Evolutionary conservation across 2,329 filamentous ascomycete genomes (phyloP), one percentile per base, ranked within the genome.

Genomic region (Sporothrix brasiliensis): DNA sequence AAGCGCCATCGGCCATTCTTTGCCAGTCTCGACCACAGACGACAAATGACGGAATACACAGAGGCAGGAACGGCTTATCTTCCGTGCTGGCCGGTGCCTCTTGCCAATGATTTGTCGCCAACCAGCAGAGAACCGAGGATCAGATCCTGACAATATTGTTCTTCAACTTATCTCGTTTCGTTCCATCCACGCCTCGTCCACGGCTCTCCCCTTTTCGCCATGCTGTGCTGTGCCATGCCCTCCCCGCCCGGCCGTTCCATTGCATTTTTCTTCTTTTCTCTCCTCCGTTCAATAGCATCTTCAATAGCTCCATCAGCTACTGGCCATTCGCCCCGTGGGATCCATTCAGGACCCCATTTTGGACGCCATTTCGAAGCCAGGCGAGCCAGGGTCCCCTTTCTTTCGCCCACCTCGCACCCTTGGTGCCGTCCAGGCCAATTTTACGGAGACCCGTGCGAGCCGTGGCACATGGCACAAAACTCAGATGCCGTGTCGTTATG

Each of bases 401-500:
- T 16, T 60, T 14, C 24, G 56, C 56, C 56, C 56, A 60, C 56
- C 7, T 44, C 34, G 56, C 56, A 19, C 56, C 56, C 34, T 34
- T 41, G 34, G 56, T 5, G 10, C 10, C 39, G 39, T 39, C 39
- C 39, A 47, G 39, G 58, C 58, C 27, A 63, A 63, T 47, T 44
- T 16, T 27, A 63, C 58, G 39, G 58, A 63, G 58, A 47, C 13
- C 58, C 58, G n/a, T n/a, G n/a, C n/a, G n/a, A n/a, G n/a, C n/a
- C n/a, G 39, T 63, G 58, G 58, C 58, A 63, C 58, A 63, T 63
- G 58, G 58, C 58, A 63, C 58, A 63, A 47, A 47, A 47, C 58
- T 27, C 58, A 63, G 58, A 63, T 63, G 21, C 58, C 39, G 58
- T 27, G 47, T 63, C 58, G 41, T 47, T 27, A 63, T 63, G 58